A percentile compares a stretch with the other conserved stretches of the same genome.
phyloP scores from a whole-genome alignment of 805 yeast species.

The Debaryomyces maramus region DNA sequence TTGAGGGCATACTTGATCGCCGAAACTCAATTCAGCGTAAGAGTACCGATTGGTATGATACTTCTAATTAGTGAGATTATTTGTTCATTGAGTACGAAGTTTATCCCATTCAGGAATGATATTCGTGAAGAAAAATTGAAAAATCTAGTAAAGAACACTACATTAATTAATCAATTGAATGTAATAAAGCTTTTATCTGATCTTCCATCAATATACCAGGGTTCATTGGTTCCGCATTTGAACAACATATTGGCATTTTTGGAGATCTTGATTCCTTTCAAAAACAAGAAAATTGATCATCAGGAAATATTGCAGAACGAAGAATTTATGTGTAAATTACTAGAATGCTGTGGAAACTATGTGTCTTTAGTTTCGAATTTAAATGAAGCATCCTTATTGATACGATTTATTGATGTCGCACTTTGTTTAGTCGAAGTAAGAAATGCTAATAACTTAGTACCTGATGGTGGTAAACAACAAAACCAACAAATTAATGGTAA shows the following conservation, averaged over 20 bases:
- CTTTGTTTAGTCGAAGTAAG: slow-evolving; percentile 43
- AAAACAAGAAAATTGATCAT: slow-evolving; percentile 30
- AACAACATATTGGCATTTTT: slow-evolving; percentile 51
- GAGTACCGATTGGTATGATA: slow-evolving; percentile 63
- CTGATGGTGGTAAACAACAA: background rate
- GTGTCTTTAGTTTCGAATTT: slow-evolving; percentile 37
- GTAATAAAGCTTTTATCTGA: slow-evolving; percentile 45
- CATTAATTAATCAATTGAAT: slow-evolving; percentile 44
- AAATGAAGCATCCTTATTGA: slow-evolving; percentile 51
- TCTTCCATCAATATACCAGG: slow-evolving; percentile 36
- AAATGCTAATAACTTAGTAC: slow-evolving; percentile 4
- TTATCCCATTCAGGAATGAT: slow-evolving; percentile 57
- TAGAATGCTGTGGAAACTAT: slow-evolving; percentile 27
- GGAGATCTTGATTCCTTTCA: slow-evolving; percentile 61
- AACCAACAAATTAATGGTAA: slow-evolving; percentile 1
- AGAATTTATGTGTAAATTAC: slow-evolving; percentile 37
- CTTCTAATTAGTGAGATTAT: slow-evolving; percentile 54
- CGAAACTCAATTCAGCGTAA: slow-evolving; percentile 55
- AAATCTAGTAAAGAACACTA: slow-evolving; percentile 42
- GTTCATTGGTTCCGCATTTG: slow-evolving; percentile 48
- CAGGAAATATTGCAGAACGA: slow-evolving; percentile 39
- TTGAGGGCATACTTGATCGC: slow-evolving; percentile 43
- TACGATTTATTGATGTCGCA: slow-evolving; percentile 60
- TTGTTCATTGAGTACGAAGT: slow-evolving; percentile 54
- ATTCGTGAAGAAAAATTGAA: slow-evolving; percentile 55